These are phyloP conservation scores for Globisporangium okanoganense DNA, from an alignment of 352 stramenopile species.

Conservation along the genomic window DNA sequence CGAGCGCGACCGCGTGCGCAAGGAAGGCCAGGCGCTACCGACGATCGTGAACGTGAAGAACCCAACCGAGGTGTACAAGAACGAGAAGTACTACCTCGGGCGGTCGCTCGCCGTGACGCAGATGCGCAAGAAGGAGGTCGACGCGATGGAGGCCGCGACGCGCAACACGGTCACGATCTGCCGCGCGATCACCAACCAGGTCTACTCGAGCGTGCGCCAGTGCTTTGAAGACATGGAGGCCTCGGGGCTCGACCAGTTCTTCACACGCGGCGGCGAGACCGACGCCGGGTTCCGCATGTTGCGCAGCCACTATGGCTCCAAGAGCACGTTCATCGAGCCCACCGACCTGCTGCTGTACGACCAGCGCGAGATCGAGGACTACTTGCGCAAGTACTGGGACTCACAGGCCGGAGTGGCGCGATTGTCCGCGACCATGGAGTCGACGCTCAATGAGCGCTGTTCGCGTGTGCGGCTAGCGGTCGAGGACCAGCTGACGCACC, in stretches of 20 bases:
- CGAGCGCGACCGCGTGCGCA: slow-evolving; percentile 35
- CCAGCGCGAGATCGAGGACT: slow-evolving; percentile 62
- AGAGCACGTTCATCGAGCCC: slow-evolving; percentile 41
- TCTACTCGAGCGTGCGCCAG: slow-evolving; percentile 40
- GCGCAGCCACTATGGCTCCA: slow-evolving; percentile 45
- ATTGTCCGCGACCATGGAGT: slow-evolving; percentile 51
- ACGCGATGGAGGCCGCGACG: slow-evolving; percentile 53
- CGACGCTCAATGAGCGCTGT: slow-evolving; percentile 56
- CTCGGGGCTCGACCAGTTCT: slow-evolving; percentile 41
- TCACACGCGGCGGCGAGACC: slow-evolving; percentile 45
- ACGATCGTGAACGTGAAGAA: slow-evolving; percentile 47
- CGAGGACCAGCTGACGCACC: slow-evolving; percentile 44
- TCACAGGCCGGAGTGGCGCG: slow-evolving; percentile 32
- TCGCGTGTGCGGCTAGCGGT: slow-evolving; percentile 36
- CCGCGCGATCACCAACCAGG: slow-evolving; percentile 34
- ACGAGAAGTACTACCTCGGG: slow-evolving; percentile 61
- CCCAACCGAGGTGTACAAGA: slow-evolving; percentile 50
- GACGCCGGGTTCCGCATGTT: slow-evolving; percentile 63
- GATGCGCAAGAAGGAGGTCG: slow-evolving; percentile 46
- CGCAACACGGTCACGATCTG: slow-evolving; percentile 63
- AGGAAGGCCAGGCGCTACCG: slow-evolving; percentile 15
- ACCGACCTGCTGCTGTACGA: slow-evolving; percentile 61
- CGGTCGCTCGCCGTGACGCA: slow-evolving; percentile 40
- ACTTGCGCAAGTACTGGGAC: slow-evolving; percentile 56
- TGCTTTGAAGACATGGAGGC: slow-evolving; percentile 53